Evolutionary conservation across 352 stramenopile genomes (phyloP).

Genomic region (Pythium insidiosum): DNA sequence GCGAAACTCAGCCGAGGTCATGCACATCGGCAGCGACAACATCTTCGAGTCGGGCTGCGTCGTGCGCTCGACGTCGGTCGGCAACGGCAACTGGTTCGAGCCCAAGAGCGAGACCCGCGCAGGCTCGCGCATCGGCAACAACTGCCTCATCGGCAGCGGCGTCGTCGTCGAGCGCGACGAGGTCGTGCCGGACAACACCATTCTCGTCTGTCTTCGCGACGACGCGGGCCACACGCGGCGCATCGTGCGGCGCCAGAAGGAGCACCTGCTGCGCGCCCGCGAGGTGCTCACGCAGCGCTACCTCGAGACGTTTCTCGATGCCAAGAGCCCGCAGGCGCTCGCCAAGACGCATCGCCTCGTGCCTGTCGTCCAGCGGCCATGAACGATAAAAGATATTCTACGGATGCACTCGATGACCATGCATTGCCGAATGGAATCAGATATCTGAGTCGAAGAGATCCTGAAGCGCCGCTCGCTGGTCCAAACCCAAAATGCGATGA

Average conservation of each 20-base stretch:
- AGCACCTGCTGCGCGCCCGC: slow-evolving; percentile 52
- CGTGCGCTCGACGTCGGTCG: slow-evolving; percentile 44
- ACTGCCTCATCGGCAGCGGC: slow-evolving; percentile 77
- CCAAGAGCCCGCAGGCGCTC: slow-evolving; percentile 66
- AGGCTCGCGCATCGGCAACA: slow-evolving; percentile 64
- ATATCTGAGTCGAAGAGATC: too few relatives aligned
- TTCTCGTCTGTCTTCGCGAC: slow-evolving; percentile 58
- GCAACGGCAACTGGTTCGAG: slow-evolving; percentile 73
- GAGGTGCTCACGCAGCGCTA: slow-evolving; percentile 62
- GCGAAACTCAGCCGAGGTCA: slow-evolving; percentile 16
- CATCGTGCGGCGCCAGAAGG: slow-evolving; percentile 48
- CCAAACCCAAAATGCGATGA: too few relatives aligned
- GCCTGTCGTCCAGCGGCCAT: slow-evolving; percentile 11
- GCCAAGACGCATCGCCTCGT: slow-evolving; percentile 73
- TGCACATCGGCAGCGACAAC: slow-evolving; percentile 57
- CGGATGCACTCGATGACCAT: neutral
- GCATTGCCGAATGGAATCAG: neutral
- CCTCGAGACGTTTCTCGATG: slow-evolving; percentile 57
- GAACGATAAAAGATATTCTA: neutral
- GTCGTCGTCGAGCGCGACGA: slow-evolving; percentile 64
- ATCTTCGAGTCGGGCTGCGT: slow-evolving; percentile 74
- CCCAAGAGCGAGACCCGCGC: slow-evolving; percentile 36
- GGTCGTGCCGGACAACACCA: slow-evolving; percentile 55
- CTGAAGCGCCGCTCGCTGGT: too few relatives aligned
- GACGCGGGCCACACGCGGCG: slow-evolving; percentile 19